Percentiles rank a stretch among this genome's conserved stretches.
Evolutionary conservation across 2,329 filamentous ascomycete species (phyloP).

Genomic region (Stachybotrys chlorohalonatus): DNA sequence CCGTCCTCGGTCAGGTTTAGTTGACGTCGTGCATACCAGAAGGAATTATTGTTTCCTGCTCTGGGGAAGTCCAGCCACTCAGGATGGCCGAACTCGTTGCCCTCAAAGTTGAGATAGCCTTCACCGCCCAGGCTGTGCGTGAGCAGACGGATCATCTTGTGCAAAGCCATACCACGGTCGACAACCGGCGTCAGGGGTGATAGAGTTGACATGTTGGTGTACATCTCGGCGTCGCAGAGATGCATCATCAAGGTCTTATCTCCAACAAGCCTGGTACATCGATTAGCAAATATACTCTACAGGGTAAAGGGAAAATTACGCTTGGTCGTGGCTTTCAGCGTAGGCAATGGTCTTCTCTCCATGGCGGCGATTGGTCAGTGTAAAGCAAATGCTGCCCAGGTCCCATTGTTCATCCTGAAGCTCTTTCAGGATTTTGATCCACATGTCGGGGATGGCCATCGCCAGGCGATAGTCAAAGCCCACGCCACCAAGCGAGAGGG

Average conservation of each 20-base stretch:
- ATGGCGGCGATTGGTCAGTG: slow-evolving; percentile 83
- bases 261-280: slow-evolving; percentile 63
- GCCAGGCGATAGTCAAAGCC: slow-evolving; percentile 96
- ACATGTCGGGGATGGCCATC: slow-evolving; percentile 98
- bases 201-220: slow-evolving; percentile 91
- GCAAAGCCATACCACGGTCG: slow-evolving; percentile 80
- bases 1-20: slow-evolving; percentile 84
- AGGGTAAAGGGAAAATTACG: slow-evolving; percentile 42
- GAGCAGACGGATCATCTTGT: slow-evolving; percentile 95
- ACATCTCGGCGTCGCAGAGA: slow-evolving; percentile 93
- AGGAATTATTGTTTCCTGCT: slow-evolving; percentile 84
- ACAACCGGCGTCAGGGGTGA: slow-evolving; percentile 81
- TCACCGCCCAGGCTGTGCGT: slow-evolving; percentile 90
- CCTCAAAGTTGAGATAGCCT: slow-evolving; percentile 97
- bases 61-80: slow-evolving; percentile 99
- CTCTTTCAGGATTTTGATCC: slow-evolving; percentile 98
- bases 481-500: slow-evolving; percentile 76
- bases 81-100: slow-evolving; percentile 96
- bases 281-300: slow-evolving; percentile 10
- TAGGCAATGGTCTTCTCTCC: slow-evolving; percentile 99
- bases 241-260: slow-evolving; percentile 98
- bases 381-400: slow-evolving; percentile 74
- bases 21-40: slow-evolving; percentile 89
- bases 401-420: slow-evolving; percentile 88
- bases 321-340: slow-evolving; percentile 94